Conservation (phyloP, 169 alveolate genomes). For the Amoebophrya sp. region DNA sequence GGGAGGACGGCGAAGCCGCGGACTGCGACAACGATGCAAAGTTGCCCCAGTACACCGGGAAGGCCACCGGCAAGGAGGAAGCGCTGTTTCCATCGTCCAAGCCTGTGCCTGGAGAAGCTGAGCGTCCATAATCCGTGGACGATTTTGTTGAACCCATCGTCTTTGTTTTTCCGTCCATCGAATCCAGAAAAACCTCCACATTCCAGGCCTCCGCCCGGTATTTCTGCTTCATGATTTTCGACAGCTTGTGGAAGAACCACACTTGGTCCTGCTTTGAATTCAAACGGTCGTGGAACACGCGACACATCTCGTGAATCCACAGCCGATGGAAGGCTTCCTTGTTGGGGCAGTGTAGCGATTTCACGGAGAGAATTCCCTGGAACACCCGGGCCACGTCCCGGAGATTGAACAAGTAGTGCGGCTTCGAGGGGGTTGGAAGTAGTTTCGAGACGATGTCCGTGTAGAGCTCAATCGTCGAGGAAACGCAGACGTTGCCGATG, state of each 20-base stretch:
- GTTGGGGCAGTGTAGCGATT: constrained; percentile 61
- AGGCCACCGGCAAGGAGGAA: too few species aligned
- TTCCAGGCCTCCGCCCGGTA: constrained; percentile 64
- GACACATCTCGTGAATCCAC: constrained; percentile 84
- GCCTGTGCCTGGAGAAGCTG: too few species aligned
- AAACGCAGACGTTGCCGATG: constrained; percentile 62
- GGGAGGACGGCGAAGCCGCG: constrained; percentile 59
- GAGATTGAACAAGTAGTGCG: constrained; percentile 83
- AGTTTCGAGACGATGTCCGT: constrained; percentile 70
- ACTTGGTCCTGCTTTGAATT: constrained; percentile 66
- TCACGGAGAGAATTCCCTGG: constrained; percentile 80
- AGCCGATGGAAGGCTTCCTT: constrained; percentile 74
- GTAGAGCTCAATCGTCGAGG: constrained; percentile 69
- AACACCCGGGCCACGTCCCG: constrained; percentile 83
- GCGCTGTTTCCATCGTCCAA: too few species aligned
- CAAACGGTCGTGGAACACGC: constrained; percentile 84
- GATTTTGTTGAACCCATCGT: too few species aligned
- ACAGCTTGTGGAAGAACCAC: constrained; percentile 65
- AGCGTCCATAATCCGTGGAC: too few species aligned
- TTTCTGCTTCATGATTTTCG: constrained; percentile 59
- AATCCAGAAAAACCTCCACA: constrained; percentile 58
- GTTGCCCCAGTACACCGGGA: too few species aligned
- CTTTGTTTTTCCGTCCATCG: too few species aligned
- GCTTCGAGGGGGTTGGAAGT: constrained; percentile 83
- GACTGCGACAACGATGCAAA: too few species aligned